These are phyloP conservation scores for Flaveria robusta DNA, from an alignment of 129 eudicot species.

Conservation along the genomic window DNA sequence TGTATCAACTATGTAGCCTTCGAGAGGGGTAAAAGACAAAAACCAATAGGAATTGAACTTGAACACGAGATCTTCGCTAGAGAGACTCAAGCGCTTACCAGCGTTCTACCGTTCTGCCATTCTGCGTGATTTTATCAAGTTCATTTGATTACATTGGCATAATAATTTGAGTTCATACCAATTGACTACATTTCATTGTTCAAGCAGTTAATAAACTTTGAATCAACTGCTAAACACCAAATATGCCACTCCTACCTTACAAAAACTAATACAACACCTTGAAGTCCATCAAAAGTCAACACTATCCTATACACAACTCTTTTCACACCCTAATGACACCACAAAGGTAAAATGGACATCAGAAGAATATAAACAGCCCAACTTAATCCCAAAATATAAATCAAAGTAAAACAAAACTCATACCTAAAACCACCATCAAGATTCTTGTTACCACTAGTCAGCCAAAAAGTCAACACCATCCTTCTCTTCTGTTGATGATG, in stretches of 20 bases:
- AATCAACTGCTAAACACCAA: neutral
- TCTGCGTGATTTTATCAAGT: neutral
- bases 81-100: too few species aligned
- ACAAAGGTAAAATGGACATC: conserved; percentile 30
- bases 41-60: neutral
- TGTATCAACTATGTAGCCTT: too few species aligned
- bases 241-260: conserved; percentile 12
- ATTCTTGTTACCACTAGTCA: conserved; percentile 43
- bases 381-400: conserved; percentile 27
- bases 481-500: conserved; percentile 25
- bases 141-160: neutral
- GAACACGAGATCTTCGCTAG: too few species aligned
- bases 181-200: neutral
- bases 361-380: conserved; percentile 27
- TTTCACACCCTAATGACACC: conserved; percentile 33
- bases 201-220: neutral
- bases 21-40: neutral
- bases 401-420: conserved; percentile 23
- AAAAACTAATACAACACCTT: conserved; percentile 35
- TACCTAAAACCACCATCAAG: conserved; percentile 13
- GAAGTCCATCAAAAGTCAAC: conserved; percentile 33
- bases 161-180: neutral
- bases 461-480: conserved; percentile 44
- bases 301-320: conserved; percentile 39
- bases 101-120: too few species aligned